phyloP scores from a whole-genome alignment of 257 asterid genomes.

The Gardenia jasminoides region DNA sequence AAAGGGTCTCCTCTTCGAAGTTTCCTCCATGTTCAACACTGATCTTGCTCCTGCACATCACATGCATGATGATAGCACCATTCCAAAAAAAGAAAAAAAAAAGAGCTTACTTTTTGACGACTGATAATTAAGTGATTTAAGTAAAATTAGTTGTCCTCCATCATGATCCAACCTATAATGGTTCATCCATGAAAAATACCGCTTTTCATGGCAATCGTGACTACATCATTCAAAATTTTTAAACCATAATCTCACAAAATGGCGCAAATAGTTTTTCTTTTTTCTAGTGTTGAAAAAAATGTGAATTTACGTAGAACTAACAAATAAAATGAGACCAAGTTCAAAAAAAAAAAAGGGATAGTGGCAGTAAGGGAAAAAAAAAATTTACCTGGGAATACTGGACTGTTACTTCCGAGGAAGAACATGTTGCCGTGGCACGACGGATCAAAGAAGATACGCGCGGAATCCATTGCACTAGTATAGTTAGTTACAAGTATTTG shows the following conservation, averaged over 20 bases:
- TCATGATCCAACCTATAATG: background rate
- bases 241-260: background rate
- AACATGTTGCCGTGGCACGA: constrained; percentile 69
- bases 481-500: background rate
- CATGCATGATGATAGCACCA: background rate
- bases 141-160: background rate
- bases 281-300: too few relatives aligned
- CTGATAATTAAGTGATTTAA: background rate
- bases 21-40: constrained; percentile 66
- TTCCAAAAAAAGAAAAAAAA: background rate
- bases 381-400: constrained; percentile 62
- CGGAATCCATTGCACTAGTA: constrained; percentile 59
- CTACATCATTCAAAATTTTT: background rate
- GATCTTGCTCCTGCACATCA: constrained; percentile 50
- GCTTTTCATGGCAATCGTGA: constrained; percentile 3
- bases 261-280: too few relatives aligned
- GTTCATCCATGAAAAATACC: background rate
- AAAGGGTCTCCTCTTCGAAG: constrained; percentile 71
- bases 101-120: background rate
- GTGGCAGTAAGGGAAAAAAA: background rate
- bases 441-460: constrained; percentile 70
- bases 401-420: constrained; percentile 61
- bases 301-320: background rate
- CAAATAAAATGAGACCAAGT: background rate
- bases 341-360: background rate